Conservation (phyloP, 2,329 filamentous ascomycete genomes). For the Scedosporium aurantiacum region DNA sequence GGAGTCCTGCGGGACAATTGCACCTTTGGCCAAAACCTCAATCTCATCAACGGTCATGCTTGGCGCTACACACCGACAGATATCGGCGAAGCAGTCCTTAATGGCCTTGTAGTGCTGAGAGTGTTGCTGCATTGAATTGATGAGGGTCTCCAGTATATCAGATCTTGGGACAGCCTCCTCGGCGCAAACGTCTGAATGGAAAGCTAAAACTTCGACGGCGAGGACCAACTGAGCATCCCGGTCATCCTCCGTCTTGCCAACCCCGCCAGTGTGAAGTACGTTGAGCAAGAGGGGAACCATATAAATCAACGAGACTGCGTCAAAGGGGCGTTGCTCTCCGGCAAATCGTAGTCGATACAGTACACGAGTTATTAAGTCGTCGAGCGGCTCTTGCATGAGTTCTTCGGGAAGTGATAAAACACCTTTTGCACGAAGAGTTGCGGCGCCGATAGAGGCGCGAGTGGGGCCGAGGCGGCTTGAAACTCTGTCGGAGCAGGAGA, state of each 20-base stretch:
- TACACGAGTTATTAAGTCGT: conserved; percentile 74
- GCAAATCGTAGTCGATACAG: conserved; percentile 84
- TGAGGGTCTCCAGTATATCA: conserved; percentile 59
- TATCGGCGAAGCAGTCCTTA: conserved; percentile 82
- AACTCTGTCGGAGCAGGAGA: conserved; percentile 67
- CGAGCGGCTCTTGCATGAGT: conserved; percentile 68
- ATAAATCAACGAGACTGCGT: conserved; percentile 78
- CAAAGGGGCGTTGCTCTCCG: conserved; percentile 88
- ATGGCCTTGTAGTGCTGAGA: conserved; percentile 90
- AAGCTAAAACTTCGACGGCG: conserved; percentile 76
- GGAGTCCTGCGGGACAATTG: conserved; percentile 65
- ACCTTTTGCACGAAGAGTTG: conserved; percentile 69
- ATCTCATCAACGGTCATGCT: conserved; percentile 70
- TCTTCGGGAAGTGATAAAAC: conserved; percentile 62
- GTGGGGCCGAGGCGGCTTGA: conserved; percentile 64
- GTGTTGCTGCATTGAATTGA: conserved; percentile 77
- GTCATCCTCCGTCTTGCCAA: conserved; percentile 63
- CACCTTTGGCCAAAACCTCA: conserved; percentile 61
- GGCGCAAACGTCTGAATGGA: conserved; percentile 71
- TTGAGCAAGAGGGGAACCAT: conserved; percentile 71
- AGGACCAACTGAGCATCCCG: conserved; percentile 83
- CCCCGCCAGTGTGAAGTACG: conserved; percentile 67
- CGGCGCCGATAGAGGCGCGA: conserved; percentile 75
- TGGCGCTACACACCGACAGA: conserved; percentile 72
- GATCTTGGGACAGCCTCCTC: conserved; percentile 67